Percentiles rank a stretch among this genome's conserved stretches.
Evolutionary conservation across 2,329 filamentous ascomycete species (phyloP).

Genomic region (Hymenotorrendiella dingleyae): DNA sequence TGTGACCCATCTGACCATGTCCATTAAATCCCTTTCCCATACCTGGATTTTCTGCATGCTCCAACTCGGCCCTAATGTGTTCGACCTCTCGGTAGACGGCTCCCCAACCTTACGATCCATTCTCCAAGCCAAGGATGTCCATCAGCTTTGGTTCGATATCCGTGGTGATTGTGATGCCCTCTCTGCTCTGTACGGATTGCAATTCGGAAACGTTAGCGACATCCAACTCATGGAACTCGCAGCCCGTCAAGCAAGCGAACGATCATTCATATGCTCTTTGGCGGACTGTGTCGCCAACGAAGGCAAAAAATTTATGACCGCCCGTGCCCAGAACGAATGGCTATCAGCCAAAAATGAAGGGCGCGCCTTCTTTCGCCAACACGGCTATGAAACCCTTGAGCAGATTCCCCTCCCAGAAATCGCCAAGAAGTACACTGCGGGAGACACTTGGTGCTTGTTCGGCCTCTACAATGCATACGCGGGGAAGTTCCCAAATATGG

Average conservation of each 20-base stretch:
- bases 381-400: not conserved
- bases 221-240: constrained; percentile 51
- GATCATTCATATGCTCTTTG: not conserved
- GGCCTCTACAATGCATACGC: not conserved
- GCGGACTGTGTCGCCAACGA: not conserved
- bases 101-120: constrained; percentile 23
- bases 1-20: not conserved
- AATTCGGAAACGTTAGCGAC: constrained; percentile 40
- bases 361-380: not conserved
- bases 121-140: constrained; percentile 36
- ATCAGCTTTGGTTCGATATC: constrained; percentile 51
- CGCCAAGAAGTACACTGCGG: not conserved
- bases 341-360: not conserved
- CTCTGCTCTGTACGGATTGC: constrained; percentile 38
- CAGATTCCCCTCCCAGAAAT: not conserved
- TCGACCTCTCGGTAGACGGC: not conserved
- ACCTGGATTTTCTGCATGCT: constrained; percentile 1
- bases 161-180: constrained; percentile 52
- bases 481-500: no score
- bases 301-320: not conserved
- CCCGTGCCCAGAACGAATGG: not conserved
- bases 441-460: not conserved
- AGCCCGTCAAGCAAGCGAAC: constrained; percentile 11
- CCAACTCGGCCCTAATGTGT: not conserved
- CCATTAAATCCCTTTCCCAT: not conserved